These are phyloP conservation scores for Saccharomyces hybrid DNA, from an alignment of 1,139 yeast species.

Conservation along the genomic window DNA sequence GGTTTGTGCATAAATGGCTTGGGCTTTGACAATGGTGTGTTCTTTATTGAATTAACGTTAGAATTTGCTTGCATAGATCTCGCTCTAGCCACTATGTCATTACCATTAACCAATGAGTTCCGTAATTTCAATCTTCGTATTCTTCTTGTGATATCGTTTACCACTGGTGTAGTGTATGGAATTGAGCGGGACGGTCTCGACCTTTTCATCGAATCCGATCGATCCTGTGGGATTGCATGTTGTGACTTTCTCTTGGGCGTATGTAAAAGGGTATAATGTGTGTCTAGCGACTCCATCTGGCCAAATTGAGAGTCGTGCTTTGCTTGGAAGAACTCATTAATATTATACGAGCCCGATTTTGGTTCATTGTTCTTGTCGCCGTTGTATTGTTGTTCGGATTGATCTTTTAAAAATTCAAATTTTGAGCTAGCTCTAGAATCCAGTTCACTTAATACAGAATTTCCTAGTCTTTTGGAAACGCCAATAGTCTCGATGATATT, in stretches of 20 bases:
- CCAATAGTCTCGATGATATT: slow-evolving; percentile 15
- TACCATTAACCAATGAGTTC: slow-evolving; percentile 9
- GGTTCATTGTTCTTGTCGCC: slow-evolving; percentile 1
- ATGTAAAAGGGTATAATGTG: slow-evolving; percentile 27
- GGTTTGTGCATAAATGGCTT: slow-evolving; percentile 14
- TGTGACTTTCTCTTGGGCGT: slow-evolving; percentile 10
- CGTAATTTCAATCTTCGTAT: slow-evolving; percentile 22
- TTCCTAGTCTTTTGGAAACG: slow-evolving; percentile 29
- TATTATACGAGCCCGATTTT: neutral
- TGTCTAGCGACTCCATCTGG: slow-evolving; percentile 30
- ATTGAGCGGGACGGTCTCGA: neutral
- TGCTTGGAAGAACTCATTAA: slow-evolving; percentile 9
- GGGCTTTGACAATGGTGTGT: slow-evolving; percentile 15
- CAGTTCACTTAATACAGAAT: slow-evolving; percentile 29
- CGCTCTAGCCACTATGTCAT: slow-evolving; percentile 4
- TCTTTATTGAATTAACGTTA: slow-evolving; percentile 10
- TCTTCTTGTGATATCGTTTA: slow-evolving; percentile 22
- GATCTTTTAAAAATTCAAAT: slow-evolving; percentile 15
- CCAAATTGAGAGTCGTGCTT: slow-evolving; percentile 24
- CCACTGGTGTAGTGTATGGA: slow-evolving; percentile 13
- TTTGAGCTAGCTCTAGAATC: slow-evolving; percentile 27
- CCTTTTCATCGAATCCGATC: slow-evolving; percentile 7
- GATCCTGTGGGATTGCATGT: slow-evolving; percentile 8
- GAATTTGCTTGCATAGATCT: neutral
- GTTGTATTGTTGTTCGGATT: slow-evolving; percentile 10